Base-by-base conservation (phyloP, 768 basidiomycete species). In the Piloderma croceum region DNA sequence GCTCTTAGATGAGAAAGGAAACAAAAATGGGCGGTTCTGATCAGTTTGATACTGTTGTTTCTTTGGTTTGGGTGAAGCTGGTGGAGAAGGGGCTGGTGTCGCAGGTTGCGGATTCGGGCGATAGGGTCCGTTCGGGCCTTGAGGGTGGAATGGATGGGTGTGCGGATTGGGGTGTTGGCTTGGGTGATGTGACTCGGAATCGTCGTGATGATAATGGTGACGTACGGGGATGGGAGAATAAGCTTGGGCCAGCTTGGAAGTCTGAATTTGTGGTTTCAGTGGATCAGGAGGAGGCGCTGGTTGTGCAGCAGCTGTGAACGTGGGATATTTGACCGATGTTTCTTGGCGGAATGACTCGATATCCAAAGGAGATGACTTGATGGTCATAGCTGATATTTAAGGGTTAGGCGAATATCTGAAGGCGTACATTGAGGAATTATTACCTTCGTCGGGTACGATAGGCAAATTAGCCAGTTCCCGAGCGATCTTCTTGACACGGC, bases 41-140 rank as follows among this genome's bases (percentile, higher is more conserved):
- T 99, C 96, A 0, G 96, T 99, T 57, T 98, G 96, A 59, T 90
- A 99, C 58, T 94, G 90, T 57, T 94, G 94, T 59, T 98, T 97
- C 69, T 99, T 99, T 7, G 89, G 90, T 56, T 94, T 97, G 2
- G 81, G 87, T 24, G 79, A 76, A 6, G 77, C 70, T 0, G 89
- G 88, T 0, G 92, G 92, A 0, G 90, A 80, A 2, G 93, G 91
- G 19, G 91, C 90, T 5, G 93, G 93, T 3, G 93, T 98, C 10
- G 81, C 76, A 2, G 90, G 82, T 53, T 87, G 86, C 12, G 74
- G 78, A 19, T 61, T 59, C 20, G 60, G 53, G 21, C 75, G 65
- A 52, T 65, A 76, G 7, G 62, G 49, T 50, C 64, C 54, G 58
- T 69, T 62, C 19, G 62, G 45, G 29, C 61, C 53, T 37, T 57